Conservation (phyloP, 495 filamentous ascomycete genomes). For the Penicillium steckii region DNA sequence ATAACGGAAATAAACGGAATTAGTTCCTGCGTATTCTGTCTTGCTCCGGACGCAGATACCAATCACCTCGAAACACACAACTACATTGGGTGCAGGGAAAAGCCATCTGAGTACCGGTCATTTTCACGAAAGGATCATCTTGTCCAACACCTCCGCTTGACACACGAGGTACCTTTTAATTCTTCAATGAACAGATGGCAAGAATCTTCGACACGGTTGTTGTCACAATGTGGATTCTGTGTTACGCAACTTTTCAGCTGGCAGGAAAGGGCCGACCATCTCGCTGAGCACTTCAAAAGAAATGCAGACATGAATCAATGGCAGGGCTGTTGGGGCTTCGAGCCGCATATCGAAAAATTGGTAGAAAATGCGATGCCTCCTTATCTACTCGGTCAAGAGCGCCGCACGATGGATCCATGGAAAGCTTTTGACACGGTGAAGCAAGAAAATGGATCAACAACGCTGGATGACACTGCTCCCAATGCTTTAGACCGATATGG, state of each 20-base stretch:
- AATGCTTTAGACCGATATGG: neutral
- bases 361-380: conserved; percentile 64
- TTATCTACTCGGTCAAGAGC: conserved; percentile 30
- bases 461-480: neutral
- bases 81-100: conserved; percentile 61
- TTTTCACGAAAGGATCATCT: conserved; percentile 82
- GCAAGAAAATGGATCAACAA: neutral
- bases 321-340: conserved; percentile 70
- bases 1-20: conserved; percentile 42
- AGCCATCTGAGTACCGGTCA: conserved; percentile 58
- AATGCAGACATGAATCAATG: conserved; percentile 64
- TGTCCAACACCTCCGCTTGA: conserved; percentile 69
- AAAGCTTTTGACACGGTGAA: neutral
- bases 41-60: neutral
- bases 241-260: conserved; percentile 55
- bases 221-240: conserved; percentile 66
- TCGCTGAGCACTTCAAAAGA: conserved; percentile 63
- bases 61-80: conserved; percentile 52
- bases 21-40: conserved; percentile 36
- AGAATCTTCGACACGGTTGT: conserved; percentile 51
- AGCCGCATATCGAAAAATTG: conserved; percentile 54
- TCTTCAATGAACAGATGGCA: conserved; percentile 70
- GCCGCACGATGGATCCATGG: conserved; percentile 26
- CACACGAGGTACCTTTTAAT: conserved; percentile 62
- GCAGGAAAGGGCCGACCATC: conserved; percentile 58